Base-by-base conservation (phyloP, 495 filamentous ascomycete genomes). In the Cenococcum geophilum region DNA sequence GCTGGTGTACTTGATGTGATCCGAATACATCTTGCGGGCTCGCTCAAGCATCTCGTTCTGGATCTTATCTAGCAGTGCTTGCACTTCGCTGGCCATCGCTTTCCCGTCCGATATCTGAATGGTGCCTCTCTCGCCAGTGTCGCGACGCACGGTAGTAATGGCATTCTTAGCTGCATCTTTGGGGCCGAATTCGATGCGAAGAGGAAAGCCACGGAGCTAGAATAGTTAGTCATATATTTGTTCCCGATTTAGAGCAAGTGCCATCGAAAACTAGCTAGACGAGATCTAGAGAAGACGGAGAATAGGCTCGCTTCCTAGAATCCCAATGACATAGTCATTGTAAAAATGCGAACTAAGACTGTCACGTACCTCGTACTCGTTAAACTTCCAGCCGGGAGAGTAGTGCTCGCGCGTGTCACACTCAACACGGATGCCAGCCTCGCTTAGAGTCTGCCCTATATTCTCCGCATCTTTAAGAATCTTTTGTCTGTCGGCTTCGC, bases 301-400 rank as follows among this genome's bases (percentile, higher is more conserved):
- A n/a, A n/a, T n/a, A n/a, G n/a, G n/a, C n/a, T n/a, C n/a, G n/a
- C n/a, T n/a, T n/a, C n/a, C n/a, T n/a, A n/a, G n/a, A n/a, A n/a
- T n/a, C n/a, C n/a, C n/a, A n/a, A n/a, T n/a, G n/a, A n/a, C n/a
- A n/a, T n/a, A n/a, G n/a, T n/a, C n/a, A n/a, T n/a, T n/a, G n/a
- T n/a, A n/a, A n/a, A n/a, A n/a, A n/a, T n/a, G n/a, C n/a, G n/a
- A n/a, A n/a, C n/a, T n/a, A n/a, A n/a, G n/a, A n/a, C n/a, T n/a
- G n/a, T n/a, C n/a, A n/a, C n/a, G n/a, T n/a, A n/a, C 51, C 51
- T 56, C 53, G 40, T 56, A 56, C 20, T 56, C 53, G 32, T 34
- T 16, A 37, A 56, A 40, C 11, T 56, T 56, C 53, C 53, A 56
- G 18, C 53, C 53, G 22, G 53, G 53, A 40, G 53, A 37, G 11